Conservation (phyloP, 23 red algal genomes). For the Gracilariopsis chorda region DNA sequence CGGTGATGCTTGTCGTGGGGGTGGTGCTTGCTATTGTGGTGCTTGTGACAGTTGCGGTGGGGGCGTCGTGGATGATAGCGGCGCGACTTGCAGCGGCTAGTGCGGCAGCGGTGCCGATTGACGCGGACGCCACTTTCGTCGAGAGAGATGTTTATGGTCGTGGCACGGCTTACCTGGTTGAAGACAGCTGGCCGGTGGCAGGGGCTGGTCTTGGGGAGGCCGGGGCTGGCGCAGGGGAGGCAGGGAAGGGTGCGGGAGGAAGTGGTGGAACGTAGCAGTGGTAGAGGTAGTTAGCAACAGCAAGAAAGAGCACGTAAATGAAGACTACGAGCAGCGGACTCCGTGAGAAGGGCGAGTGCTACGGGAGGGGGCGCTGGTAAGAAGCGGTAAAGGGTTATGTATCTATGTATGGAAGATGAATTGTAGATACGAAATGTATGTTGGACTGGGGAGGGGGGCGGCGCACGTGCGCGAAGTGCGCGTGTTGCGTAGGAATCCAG, state of each 20-base stretch:
- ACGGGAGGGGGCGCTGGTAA: background rate
- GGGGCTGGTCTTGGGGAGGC: background rate
- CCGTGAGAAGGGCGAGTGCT: background rate
- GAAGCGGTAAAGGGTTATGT: too few species aligned
- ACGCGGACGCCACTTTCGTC: conserved; percentile 49
- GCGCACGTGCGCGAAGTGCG: too few species aligned
- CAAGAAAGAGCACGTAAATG: too few species aligned
- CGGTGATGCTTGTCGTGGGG: conserved; percentile 46
- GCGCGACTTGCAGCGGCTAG: conserved; percentile 18
- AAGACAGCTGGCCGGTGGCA: background rate
- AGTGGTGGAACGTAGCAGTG: background rate
- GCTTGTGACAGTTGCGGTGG: conserved; percentile 1
- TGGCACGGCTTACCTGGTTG: conserved; percentile 39
- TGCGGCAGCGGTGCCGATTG: conserved; percentile 25
- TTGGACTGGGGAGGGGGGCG: too few species aligned
- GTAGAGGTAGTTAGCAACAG: too few species aligned
- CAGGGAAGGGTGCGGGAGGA: background rate
- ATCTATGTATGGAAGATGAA: too few species aligned
- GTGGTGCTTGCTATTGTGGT: conserved; percentile 17
- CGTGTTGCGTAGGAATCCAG: too few species aligned
- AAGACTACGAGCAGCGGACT: background rate
- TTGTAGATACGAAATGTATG: too few species aligned
- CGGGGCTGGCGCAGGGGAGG: background rate
- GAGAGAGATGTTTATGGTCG: conserved; percentile 69
- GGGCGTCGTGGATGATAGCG: conserved; percentile 37